phyloP scores from a whole-genome alignment of 345 rosid genomes.

The Leavenworthia alabamica region DNA sequence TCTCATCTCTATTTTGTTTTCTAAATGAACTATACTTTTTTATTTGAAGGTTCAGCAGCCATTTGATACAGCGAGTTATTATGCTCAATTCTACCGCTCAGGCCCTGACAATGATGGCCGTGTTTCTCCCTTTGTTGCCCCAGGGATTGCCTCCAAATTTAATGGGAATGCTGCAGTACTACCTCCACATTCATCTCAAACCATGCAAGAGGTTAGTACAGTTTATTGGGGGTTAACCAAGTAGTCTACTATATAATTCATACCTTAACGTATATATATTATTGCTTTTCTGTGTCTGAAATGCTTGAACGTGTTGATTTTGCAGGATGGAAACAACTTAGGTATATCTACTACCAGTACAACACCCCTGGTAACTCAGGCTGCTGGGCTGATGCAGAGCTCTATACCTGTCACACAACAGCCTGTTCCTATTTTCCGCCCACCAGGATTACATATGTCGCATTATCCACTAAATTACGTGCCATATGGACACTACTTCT shows the following conservation, averaged over 20 bases:
- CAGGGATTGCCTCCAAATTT: slow-evolving; percentile 69
- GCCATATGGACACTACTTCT: slow-evolving; percentile 68
- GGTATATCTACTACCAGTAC: slow-evolving; percentile 62
- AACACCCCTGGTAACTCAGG: slow-evolving; percentile 69
- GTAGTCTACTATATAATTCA: no score
- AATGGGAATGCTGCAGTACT: slow-evolving; percentile 64
- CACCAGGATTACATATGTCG: slow-evolving; percentile 72
- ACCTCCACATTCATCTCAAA: slow-evolving; percentile 70
- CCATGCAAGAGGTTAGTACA: slow-evolving; percentile 70
- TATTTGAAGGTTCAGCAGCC: slow-evolving; percentile 64
- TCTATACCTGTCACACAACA: slow-evolving; percentile 75
- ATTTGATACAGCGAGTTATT: slow-evolving; percentile 69
- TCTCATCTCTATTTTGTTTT: neutral
- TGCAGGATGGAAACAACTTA: slow-evolving; percentile 69
- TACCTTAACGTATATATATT: neutral
- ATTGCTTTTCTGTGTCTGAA: slow-evolving; percentile 4
- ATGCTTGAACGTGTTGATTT: slow-evolving; percentile 28
- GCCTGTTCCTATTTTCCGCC: slow-evolving; percentile 71
- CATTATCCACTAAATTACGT: slow-evolving; percentile 82
- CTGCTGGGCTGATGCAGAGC: slow-evolving; percentile 75
- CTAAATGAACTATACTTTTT: slow-evolving; percentile 20
- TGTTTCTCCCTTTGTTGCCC: slow-evolving; percentile 66
- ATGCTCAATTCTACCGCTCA: slow-evolving; percentile 72
- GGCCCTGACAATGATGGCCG: slow-evolving; percentile 67
- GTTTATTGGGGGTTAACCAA: neutral